Conservation (phyloP, 495 filamentous ascomycete genomes). For the Mytilinidion resinicola region DNA sequence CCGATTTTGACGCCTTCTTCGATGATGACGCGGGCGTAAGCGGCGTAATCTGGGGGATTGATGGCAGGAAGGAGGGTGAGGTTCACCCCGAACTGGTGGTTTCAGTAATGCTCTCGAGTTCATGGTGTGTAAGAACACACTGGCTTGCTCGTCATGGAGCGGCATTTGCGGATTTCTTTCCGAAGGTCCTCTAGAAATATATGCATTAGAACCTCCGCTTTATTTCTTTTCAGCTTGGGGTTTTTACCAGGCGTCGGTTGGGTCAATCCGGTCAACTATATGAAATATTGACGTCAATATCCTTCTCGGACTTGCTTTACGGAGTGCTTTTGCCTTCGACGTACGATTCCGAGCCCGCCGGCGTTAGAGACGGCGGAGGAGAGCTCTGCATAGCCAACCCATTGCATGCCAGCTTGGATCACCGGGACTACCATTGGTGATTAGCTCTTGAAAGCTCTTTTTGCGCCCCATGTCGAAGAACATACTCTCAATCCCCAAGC, state of each 20-base stretch:
- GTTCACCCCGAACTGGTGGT: constrained; percentile 84
- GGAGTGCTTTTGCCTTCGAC: neutral
- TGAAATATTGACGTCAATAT: constrained; percentile 1
- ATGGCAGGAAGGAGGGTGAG: constrained; percentile 86
- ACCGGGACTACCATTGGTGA: neutral
- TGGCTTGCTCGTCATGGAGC: constrained; percentile 44
- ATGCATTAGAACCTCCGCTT: too few relatives aligned
- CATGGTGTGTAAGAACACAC: too few relatives aligned
- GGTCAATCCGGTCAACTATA: constrained; percentile 70
- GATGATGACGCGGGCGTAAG: constrained; percentile 83
- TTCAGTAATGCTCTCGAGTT: too few relatives aligned
- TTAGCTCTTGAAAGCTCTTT: too few relatives aligned
- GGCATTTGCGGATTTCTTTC: constrained; percentile 80
- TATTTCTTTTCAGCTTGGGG: too few relatives aligned
- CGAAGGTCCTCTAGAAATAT: constrained; percentile 68
- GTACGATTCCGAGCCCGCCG: constrained; percentile 71
- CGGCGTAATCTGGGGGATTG: constrained; percentile 77
- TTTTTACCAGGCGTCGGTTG: constrained; percentile 61
- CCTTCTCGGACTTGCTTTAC: neutral
- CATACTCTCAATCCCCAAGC: too few relatives aligned
- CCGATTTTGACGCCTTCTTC: constrained; percentile 78
- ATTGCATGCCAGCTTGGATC: constrained; percentile 64
- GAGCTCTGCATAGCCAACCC: constrained; percentile 79
- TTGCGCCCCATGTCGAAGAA: too few relatives aligned
- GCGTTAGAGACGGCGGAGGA: constrained; percentile 89